phyloP scores from a whole-genome alignment of 352 stramenopile species.

The Globisporangium megalacanthum region DNA sequence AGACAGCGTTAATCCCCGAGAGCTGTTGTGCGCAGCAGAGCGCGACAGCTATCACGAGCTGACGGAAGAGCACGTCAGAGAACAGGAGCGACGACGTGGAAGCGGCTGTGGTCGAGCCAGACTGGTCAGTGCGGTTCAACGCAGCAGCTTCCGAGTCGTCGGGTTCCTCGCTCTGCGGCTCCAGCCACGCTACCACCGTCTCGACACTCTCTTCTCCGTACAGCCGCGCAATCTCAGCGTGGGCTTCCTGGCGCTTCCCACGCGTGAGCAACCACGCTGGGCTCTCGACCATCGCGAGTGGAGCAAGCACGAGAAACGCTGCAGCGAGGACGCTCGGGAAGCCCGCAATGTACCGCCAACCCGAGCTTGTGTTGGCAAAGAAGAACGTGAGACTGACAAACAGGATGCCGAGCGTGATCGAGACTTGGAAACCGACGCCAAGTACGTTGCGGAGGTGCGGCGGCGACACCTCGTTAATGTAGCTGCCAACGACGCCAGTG shows the following conservation, averaged over 20 bases:
- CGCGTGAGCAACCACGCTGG: slow-evolving; percentile 34
- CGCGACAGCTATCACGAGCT: slow-evolving; percentile 37
- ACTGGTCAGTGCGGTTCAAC: background rate
- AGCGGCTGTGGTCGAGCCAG: background rate
- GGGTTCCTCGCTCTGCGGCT: slow-evolving; percentile 14
- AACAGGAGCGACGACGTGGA: slow-evolving; percentile 22
- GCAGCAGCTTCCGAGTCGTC: background rate
- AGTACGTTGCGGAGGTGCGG: slow-evolving; percentile 27
- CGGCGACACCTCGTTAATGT: slow-evolving; percentile 51
- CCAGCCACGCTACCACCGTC: slow-evolving; percentile 21
- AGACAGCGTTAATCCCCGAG: slow-evolving; percentile 54
- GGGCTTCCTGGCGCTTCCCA: slow-evolving; percentile 21
- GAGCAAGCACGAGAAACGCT: slow-evolving; percentile 20
- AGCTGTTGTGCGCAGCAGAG: slow-evolving; percentile 42
- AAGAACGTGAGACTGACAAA: slow-evolving; percentile 46
- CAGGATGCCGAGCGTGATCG: slow-evolving; percentile 40
- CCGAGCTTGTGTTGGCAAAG: slow-evolving; percentile 36
- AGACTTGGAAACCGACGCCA: slow-evolving; percentile 35
- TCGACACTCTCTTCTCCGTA: slow-evolving; percentile 26
- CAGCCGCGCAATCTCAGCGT: slow-evolving; percentile 21
- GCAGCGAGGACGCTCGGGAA: slow-evolving; percentile 29
- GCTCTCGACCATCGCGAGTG: slow-evolving; percentile 30
- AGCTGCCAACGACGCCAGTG: slow-evolving; percentile 21
- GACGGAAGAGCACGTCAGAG: slow-evolving; percentile 26
- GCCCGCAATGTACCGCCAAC: slow-evolving; percentile 36